Evolutionary conservation across 202 grass and related monocot genomes (phyloP).

Genomic region (Digitaria exilis): DNA sequence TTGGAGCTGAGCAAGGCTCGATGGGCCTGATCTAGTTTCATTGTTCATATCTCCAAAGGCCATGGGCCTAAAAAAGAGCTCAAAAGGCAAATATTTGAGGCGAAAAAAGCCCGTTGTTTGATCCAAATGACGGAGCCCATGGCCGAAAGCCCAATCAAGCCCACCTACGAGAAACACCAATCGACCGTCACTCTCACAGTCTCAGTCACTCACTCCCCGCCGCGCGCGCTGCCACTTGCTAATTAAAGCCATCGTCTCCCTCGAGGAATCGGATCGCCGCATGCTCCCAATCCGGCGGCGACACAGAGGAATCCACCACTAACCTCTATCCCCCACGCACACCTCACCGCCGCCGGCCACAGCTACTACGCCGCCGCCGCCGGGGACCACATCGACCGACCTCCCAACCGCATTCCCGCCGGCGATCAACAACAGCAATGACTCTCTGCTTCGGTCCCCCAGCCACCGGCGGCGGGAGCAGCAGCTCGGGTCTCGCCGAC

Average conservation of each 20-base stretch:
- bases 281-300: background rate
- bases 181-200: background rate
- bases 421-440: too few relatives aligned
- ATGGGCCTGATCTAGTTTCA: too few relatives aligned
- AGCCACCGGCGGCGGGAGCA: background rate
- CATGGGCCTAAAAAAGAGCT: too few relatives aligned
- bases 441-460: background rate
- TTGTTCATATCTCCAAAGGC: too few relatives aligned
- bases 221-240: background rate
- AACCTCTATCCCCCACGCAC: background rate
- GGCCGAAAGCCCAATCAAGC: too few relatives aligned
- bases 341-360: background rate
- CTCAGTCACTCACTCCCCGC: conserved; percentile 10
- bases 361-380: background rate
- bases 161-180: background rate
- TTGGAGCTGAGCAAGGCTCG: too few relatives aligned
- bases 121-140: too few relatives aligned
- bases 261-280: conserved; percentile 22
- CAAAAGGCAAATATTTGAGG: too few relatives aligned
- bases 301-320: background rate
- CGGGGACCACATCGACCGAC: background rate
- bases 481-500: background rate
- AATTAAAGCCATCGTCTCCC: conserved; percentile 23
- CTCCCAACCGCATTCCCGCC: too few relatives aligned
- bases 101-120: too few relatives aligned